Evolutionary conservation across 441 rosid species (phyloP).

Genomic region (Omphalea diandra): DNA sequence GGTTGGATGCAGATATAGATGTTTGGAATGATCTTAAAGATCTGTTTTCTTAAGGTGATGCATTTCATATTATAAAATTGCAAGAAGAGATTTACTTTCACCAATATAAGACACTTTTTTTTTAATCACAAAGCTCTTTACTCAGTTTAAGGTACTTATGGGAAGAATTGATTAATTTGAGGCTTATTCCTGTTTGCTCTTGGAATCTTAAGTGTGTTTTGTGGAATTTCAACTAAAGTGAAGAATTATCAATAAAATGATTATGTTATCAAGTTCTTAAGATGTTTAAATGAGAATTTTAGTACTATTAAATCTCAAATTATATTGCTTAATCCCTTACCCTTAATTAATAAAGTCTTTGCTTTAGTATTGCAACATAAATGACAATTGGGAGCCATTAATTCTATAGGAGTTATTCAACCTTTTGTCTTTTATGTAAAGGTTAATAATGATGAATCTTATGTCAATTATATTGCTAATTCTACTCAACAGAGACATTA

Average conservation of each 20-base stretch:
- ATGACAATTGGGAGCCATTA: neutral
- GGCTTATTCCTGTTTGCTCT: neutral
- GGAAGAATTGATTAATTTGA: neutral
- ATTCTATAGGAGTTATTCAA: neutral
- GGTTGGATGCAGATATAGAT: neutral
- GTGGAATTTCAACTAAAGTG: neutral
- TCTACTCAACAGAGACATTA: neutral
- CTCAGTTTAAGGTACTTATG: no score
- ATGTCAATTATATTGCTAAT: neutral
- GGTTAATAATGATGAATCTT: neutral
- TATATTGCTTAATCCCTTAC: neutral
- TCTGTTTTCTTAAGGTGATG: neutral
- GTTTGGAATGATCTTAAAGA: neutral
- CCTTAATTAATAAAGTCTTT: no score
- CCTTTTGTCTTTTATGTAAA: neutral
- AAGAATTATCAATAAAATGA: neutral
- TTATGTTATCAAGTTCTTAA: neutral
- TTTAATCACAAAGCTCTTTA: neutral
- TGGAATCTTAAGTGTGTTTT: neutral
- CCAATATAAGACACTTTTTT: neutral
- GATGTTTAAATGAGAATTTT: neutral
- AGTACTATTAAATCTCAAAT: neutral
- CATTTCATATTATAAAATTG: neutral
- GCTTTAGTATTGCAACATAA: neutral
- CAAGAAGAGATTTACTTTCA: neutral